Percentiles rank a stretch among this genome's conserved stretches.
Conservation (phyloP, 1,284 basidiomycete genomes). For the Sanghuangporus sanghuang region DNA sequence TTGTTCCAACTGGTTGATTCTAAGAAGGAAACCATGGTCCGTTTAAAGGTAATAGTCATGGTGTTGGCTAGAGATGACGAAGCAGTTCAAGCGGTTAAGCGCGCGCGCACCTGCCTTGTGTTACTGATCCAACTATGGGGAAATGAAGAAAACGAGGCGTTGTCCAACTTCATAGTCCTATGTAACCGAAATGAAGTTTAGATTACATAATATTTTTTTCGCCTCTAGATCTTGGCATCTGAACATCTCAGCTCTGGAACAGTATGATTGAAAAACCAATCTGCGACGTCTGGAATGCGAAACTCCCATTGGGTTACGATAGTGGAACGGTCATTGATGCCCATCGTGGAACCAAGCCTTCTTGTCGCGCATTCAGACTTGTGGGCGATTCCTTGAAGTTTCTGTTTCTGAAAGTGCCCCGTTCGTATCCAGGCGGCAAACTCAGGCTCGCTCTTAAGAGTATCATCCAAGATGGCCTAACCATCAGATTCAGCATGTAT, state of each 20-base stretch:
- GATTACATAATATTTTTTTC: too few relatives aligned
- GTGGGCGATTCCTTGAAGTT: constrained; percentile 8
- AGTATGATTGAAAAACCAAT: neutral
- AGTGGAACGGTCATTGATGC: neutral
- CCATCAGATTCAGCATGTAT: neutral
- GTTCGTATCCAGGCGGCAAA: neutral
- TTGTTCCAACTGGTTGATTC: neutral
- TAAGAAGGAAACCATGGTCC: neutral
- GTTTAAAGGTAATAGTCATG: neutral
- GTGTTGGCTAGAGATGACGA: neutral
- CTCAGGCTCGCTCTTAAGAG: neutral
- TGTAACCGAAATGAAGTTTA: too few relatives aligned
- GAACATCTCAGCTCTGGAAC: too few relatives aligned
- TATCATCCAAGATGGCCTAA: neutral
- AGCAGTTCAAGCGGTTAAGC: neutral
- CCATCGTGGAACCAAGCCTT: neutral
- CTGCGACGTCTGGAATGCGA: neutral
- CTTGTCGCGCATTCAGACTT: constrained; percentile 5
- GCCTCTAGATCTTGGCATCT: too few relatives aligned
- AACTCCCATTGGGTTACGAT: neutral
- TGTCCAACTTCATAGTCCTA: too few relatives aligned
- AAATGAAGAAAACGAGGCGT: neutral
- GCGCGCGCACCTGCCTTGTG: neutral
- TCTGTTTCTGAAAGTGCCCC: constrained; percentile 3
- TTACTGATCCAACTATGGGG: neutral